Evolutionary conservation across 2,329 filamentous ascomycete species (phyloP).

Genomic region (Myriangium duriaei): DNA sequence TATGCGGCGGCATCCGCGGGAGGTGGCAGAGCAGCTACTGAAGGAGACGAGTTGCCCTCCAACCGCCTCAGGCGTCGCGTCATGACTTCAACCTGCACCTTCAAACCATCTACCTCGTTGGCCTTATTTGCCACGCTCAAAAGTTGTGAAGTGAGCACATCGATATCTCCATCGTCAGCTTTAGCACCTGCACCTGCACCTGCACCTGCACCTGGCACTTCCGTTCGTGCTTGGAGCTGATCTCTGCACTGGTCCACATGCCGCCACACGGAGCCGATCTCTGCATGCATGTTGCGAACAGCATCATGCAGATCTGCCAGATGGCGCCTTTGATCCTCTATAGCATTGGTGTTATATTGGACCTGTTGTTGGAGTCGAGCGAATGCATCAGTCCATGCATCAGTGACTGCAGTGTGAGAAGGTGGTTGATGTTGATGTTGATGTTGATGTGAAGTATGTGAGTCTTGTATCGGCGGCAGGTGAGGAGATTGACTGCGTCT

Average conservation of each 20-base stretch:
- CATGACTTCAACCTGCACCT: conserved; percentile 36
- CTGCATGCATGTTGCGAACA: conserved; percentile 27
- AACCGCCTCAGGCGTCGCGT: conserved; percentile 32
- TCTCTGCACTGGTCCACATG: conserved; percentile 25
- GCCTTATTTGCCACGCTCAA: conserved; percentile 29
- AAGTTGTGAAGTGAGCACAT: conserved; percentile 32
- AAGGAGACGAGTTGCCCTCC: conserved; percentile 16
- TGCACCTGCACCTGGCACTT: conserved; percentile 5
- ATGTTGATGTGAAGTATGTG: not conserved
- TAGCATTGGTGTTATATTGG: conserved; percentile 31
- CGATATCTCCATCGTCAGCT: conserved; percentile 26
- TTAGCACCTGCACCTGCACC: conserved; percentile 11
- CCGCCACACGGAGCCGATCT: conserved; percentile 24
- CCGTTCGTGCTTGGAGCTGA: conserved; percentile 22
- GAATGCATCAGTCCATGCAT: conserved; percentile 27
- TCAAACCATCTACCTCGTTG: conserved; percentile 35
- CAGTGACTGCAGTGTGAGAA: conserved; percentile 12
- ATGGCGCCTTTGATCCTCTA: conserved; percentile 29
- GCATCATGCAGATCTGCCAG: conserved; percentile 28
- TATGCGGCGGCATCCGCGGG: conserved; percentile 16
- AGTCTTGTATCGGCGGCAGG: conserved; percentile 9
- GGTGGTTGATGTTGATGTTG: not conserved
- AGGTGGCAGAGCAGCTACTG: conserved; percentile 3
- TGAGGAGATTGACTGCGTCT: conserved; percentile 8
- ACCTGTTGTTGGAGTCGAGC: conserved; percentile 36